Evolutionary conservation across 164 flowering plant genomes (phyloP).

Genomic region (Tinospora cordifolia): DNA sequence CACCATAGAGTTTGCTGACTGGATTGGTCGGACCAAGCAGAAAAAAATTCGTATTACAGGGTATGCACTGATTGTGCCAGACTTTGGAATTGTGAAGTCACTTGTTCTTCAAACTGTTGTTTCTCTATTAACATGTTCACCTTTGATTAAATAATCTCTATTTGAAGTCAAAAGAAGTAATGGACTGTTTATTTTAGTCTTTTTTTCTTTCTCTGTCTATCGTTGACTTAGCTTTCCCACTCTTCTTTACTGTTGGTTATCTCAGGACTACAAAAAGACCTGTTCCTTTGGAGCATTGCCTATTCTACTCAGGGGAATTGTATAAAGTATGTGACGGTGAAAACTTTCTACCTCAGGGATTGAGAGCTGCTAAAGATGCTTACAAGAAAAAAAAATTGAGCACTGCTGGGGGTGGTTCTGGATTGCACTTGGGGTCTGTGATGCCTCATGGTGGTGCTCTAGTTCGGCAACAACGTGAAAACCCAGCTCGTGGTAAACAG

Average conservation of each 20-base stretch:
- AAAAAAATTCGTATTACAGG: conserved; percentile 88
- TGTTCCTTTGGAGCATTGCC: conserved; percentile 93
- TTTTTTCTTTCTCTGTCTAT: background rate
- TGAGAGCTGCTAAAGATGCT: conserved; percentile 75
- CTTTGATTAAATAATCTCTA: background rate
- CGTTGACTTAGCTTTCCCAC: background rate
- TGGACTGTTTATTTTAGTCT: background rate
- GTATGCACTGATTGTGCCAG: conserved; percentile 33
- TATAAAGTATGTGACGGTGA: conserved; percentile 83
- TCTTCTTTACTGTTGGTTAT: conserved; percentile 13
- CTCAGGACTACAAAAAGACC: conserved; percentile 97
- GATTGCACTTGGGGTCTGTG: conserved; percentile 36
- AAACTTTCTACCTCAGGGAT: conserved; percentile 58
- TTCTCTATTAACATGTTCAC: background rate
- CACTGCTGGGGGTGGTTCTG: conserved; percentile 35
- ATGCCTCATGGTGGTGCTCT: conserved; percentile 35
- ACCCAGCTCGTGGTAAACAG: conserved; percentile 45
- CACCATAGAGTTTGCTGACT: conserved; percentile 92
- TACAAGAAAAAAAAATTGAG: conserved; percentile 59
- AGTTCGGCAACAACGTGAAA: conserved; percentile 61
- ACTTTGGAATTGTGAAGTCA: background rate
- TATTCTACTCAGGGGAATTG: conserved; percentile 88
- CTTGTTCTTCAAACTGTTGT: background rate
- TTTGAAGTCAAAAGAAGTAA: background rate
- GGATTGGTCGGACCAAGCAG: conserved; percentile 98